phyloP scores from a whole-genome alignment of 1,139 yeast species.

The Candida gigantensis region DNA sequence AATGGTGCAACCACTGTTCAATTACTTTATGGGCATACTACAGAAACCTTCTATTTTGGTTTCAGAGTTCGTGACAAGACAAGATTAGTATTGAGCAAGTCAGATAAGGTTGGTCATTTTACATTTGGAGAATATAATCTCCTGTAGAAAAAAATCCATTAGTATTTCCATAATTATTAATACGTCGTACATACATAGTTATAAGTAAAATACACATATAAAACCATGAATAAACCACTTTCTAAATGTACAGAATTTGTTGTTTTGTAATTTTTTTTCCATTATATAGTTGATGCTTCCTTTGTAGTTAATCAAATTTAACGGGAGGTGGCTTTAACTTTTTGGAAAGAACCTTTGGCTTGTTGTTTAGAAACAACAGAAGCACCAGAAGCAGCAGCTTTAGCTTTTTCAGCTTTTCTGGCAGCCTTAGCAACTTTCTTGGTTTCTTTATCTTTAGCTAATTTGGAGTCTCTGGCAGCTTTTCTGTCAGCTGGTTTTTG shows the following conservation, averaged over 20 bases:
- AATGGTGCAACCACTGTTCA: conserved; percentile 16
- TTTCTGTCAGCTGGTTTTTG: conserved; percentile 97
- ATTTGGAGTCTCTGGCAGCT: conserved; percentile 93
- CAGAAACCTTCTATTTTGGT: conserved; percentile 47
- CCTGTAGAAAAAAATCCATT: conserved; percentile 6
- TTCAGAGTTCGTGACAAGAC: conserved; percentile 20
- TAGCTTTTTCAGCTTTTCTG: conserved; percentile 94
- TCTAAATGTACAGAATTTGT: conserved; percentile 13
- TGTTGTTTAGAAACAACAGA: conserved; percentile 74
- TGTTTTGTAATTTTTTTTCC: conserved; percentile 11
- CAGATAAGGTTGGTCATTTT: conserved; percentile 23
- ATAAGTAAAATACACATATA: conserved; percentile 13
- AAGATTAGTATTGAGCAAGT: conserved; percentile 31
- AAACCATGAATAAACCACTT: conserved; percentile 10
- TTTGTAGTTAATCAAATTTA: conserved; percentile 39
- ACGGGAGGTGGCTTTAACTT: conserved; percentile 96
- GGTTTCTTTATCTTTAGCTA: conserved; percentile 91
- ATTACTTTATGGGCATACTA: conserved; percentile 44
- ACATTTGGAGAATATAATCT: conserved; percentile 39
- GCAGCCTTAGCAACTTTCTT: conserved; percentile 91
- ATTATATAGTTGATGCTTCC: not conserved
- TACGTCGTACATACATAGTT: conserved; percentile 9
- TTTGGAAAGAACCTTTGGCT: conserved; percentile 94
- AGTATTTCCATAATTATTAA: conserved; percentile 4
- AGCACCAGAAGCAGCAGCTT: conserved; percentile 73